Conservation (phyloP, 805 yeast species). For the Debaryomyces tyrocola region DNA sequence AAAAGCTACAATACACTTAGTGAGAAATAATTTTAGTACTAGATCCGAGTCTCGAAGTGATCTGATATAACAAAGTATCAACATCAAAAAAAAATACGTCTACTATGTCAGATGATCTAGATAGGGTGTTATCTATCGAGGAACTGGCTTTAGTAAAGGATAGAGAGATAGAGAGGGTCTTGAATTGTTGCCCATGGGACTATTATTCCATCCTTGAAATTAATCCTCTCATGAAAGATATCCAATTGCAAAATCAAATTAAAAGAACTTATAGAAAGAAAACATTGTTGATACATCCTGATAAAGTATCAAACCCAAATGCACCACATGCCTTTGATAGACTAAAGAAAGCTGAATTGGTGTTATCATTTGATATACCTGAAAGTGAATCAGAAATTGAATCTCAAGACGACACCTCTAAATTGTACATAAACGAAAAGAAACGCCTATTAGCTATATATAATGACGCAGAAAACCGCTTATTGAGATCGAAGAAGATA, state of each 20-base stretch:
- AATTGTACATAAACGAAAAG: slow-evolving; percentile 13
- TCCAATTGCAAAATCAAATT: slow-evolving; percentile 42
- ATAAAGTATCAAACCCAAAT: slow-evolving; percentile 52
- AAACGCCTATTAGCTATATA: slow-evolving; percentile 30
- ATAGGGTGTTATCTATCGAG: slow-evolving; percentile 17
- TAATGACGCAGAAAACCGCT: slow-evolving; percentile 13
- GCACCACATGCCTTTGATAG: slow-evolving; percentile 67
- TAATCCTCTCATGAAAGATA: slow-evolving; percentile 20
- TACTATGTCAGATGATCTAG: slow-evolving; percentile 15
- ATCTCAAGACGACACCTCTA: slow-evolving; percentile 4
- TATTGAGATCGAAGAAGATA: background rate
- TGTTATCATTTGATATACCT: slow-evolving; percentile 20
- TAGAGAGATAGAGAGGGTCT: slow-evolving; percentile 55
- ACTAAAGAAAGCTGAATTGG: slow-evolving; percentile 52
- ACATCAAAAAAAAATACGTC: no score
- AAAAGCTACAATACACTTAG: no score
- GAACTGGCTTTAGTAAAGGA: slow-evolving; percentile 40
- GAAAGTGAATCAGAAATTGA: slow-evolving; percentile 9
- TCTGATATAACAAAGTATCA: no score
- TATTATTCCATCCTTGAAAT: slow-evolving; percentile 54
- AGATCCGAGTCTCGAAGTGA: no score
- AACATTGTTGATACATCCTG: slow-evolving; percentile 70
- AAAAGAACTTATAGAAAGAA: slow-evolving; percentile 54
- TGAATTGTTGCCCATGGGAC: slow-evolving; percentile 48
- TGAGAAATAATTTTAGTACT: no score